Evolutionary conservation across 1,284 basidiomycete species (phyloP), one percentile per base, ranked within the genome.

Genomic region (Papiliotrema flavescens): DNA sequence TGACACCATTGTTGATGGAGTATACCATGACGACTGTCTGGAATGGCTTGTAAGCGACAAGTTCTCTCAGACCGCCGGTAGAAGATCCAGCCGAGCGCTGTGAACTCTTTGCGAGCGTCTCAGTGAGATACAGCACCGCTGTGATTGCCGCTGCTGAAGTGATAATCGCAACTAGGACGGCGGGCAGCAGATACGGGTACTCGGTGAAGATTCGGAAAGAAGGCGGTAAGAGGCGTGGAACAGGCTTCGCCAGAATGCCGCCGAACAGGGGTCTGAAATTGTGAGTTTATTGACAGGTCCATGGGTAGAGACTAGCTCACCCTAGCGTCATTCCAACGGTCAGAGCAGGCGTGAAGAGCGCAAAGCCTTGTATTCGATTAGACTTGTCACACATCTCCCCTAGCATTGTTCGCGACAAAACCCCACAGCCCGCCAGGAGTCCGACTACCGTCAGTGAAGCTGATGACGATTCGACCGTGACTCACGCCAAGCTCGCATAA

Each of bases 101-200:
- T n/a, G n/a, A n/a, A n/a, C n/a, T n/a, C 41, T 34, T 55, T 47
- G 15, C 53, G 15, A 8, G n/a, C 23, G 67, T 70, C 65, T 75
- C 73, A 37, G 69, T 65, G 2, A 72, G 63, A 13, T 66, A 54
- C 4, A 66, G 44, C n/a, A 57, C 55, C 2, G 57, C 59, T 3
- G 60, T 41, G 13, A 62, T 42, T 5, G 59, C 58, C 0, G 67
- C 57, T 1, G 58, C 32, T 15, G 67, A 39, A 0, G 66, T 67
- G 14, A 59, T 47, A 15, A 54, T 19, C 9, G 63, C 67, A 1
- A 64, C 60, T 2, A 69, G 53, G 0, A 71, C 20, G 2, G 71
- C 64, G 0, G 74, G 74, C 13, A 71, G 55, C 9, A 75, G 67
- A 48, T 73, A 74, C 2, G 71, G 71, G 34, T 64, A 63, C 9